Base-by-base conservation (phyloP, 768 basidiomycete genomes). In the Pleurotus djamor region DNA sequence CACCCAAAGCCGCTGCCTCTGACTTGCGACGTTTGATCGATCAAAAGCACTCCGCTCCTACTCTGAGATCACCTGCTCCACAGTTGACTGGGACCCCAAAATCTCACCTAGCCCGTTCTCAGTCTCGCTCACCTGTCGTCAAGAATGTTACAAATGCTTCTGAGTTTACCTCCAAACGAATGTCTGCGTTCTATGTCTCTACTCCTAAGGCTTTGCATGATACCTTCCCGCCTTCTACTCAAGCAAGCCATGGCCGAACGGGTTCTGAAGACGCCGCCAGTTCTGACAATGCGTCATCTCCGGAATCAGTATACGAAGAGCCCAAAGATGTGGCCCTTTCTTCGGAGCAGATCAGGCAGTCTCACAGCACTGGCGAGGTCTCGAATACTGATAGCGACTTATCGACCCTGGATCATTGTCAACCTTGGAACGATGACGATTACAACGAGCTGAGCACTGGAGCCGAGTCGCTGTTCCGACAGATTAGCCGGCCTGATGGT, bases 381-480 rank as follows among this genome's bases (percentile, higher is more conserved):
- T 65, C 78, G 5, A 76, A 75, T 47, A 68, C 73, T 2, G 81
- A 83, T 14, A 85, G 84, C 52, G 78, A 80, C 16, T 57, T 77
- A 54, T 83, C 82, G 0, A 76, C 79, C 13, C 68, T 81, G 10
- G 69, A 73, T 5, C 76, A 67, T 4, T 68, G 75, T 49, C 70
- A 72, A 14, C 63, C 71, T 37, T 78, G 77, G 77, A 73, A 76
- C 37, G 78, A 76, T 7, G 75, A 76, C 34, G 70, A 71, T 32
- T 68, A 63, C 14, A 72, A 72, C 5, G 69, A 69, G 54, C 58
- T 80, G 58, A 84, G 82, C 59, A 64, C 68, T n/a, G 82, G 79
- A 10, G 81, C 82, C 1, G 78, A 81, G 60, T 79, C 73, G 35
- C 66, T 84, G 45, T 80, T 85, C 60, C 73, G 71, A 58, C 72